Percentiles rank a stretch among this genome's conserved stretches.
phyloP scores from a whole-genome alignment of 2,329 filamentous ascomycete genomes.

The Macrophomina phaseolina region DNA sequence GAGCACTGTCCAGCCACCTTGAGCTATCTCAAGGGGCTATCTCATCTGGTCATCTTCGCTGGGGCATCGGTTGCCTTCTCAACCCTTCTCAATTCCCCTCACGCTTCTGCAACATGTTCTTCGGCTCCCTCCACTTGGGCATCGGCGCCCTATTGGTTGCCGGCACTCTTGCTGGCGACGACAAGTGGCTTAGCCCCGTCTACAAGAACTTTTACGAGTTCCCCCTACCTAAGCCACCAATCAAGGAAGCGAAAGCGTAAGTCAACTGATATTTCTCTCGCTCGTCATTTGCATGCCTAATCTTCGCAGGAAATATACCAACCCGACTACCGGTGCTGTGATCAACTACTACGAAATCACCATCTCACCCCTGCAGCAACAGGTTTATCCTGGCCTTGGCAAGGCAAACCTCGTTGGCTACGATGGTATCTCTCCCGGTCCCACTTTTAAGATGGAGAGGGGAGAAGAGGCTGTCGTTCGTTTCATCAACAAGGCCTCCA shows the following conservation, averaged over 20 bases:
- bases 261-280: conserved; percentile 28
- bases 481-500: conserved; percentile 57
- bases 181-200: conserved; percentile 41
- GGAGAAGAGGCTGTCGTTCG: conserved; percentile 61
- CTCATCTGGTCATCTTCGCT: neutral
- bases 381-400: conserved; percentile 52
- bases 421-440: conserved; percentile 61
- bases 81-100: conserved; percentile 15
- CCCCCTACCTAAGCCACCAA: conserved; percentile 53
- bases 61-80: neutral
- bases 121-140: conserved; percentile 7
- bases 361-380: conserved; percentile 48
- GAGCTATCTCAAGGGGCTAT: conserved; percentile 10
- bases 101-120: neutral
- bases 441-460: conserved; percentile 56
- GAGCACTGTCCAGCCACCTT: conserved; percentile 6
- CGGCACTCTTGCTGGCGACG: conserved; percentile 9
- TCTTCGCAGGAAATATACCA: conserved; percentile 42
- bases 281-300: conserved; percentile 29
- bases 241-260: conserved; percentile 51
- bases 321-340: conserved; percentile 40
- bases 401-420: conserved; percentile 55
- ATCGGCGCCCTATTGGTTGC: conserved; percentile 3
- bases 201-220: conserved; percentile 48
- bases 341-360: conserved; percentile 57